Conservation (phyloP, 768 basidiomycete genomes). For the Termitomyces sp. region DNA sequence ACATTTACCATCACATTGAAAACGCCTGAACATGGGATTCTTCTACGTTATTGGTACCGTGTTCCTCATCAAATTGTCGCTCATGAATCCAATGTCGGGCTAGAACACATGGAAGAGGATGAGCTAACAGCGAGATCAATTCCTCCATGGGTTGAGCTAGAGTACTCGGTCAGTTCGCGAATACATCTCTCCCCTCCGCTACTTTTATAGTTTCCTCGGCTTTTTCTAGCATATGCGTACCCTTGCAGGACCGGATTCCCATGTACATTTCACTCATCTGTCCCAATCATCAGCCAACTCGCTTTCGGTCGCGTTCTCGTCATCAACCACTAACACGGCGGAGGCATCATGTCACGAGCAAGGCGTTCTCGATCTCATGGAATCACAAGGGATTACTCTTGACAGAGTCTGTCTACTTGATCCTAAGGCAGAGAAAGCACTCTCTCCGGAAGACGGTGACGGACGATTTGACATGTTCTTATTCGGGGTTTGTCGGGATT, state of each 20-base stretch:
- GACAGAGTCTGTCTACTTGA: conserved; percentile 88
- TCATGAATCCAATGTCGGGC: conserved; percentile 8
- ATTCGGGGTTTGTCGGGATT: conserved; percentile 63
- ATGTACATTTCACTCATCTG: conserved; percentile 82
- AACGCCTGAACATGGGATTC: conserved; percentile 29
- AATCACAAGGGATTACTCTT: conserved; percentile 30
- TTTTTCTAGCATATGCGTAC: conserved; percentile 70
- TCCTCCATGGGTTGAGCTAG: conserved; percentile 88
- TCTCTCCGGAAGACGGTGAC: conserved; percentile 74
- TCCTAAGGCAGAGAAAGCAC: conserved; percentile 67
- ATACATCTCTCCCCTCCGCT: conserved; percentile 1
- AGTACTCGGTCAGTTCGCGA: conserved; percentile 62
- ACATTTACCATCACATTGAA: neutral
- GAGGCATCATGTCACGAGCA: conserved; percentile 40
- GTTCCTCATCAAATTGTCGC: neutral
- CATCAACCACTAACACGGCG: conserved; percentile 19
- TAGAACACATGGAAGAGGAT: conserved; percentile 96
- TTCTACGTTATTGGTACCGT: conserved; percentile 52
- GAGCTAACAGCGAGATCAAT: conserved; percentile 65
- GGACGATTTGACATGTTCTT: conserved; percentile 82
- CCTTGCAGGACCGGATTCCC: conserved; percentile 58
- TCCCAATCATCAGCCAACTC: conserved; percentile 62
- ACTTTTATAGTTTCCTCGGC: neutral
- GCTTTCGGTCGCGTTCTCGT: conserved; percentile 32
- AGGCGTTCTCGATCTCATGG: conserved; percentile 58